Evolutionary conservation across 495 filamentous ascomycete species (phyloP).

Genomic region (Hypoxylon intermedium): DNA sequence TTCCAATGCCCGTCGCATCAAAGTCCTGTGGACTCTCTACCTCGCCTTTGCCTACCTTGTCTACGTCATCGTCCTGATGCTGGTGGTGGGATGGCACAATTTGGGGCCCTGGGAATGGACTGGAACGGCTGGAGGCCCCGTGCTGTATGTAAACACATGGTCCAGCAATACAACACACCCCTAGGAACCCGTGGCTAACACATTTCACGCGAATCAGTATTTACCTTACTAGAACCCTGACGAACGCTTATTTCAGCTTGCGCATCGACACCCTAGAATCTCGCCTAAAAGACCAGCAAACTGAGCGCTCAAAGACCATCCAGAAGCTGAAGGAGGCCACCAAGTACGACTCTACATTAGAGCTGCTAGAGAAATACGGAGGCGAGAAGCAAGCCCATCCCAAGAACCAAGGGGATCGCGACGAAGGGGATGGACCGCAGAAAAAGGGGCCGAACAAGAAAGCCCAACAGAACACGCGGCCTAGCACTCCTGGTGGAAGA

Average conservation of each 20-base stretch:
- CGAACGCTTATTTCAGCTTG: conserved; percentile 78
- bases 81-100: conserved; percentile 86
- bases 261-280: conserved; percentile 71
- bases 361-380: conserved; percentile 93
- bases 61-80: conserved; percentile 75
- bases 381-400: conserved; percentile 55
- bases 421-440: conserved; percentile 13
- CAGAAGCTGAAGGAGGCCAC: conserved; percentile 93
- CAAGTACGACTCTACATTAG: conserved; percentile 92
- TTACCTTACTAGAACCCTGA: conserved; percentile 65
- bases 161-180: too few relatives aligned
- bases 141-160: conserved; percentile 62
- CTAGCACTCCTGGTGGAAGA: conserved; percentile 45
- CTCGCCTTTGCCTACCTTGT: conserved; percentile 88
- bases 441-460: conserved; percentile 28
- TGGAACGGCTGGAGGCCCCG: conserved; percentile 77
- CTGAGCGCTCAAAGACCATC: conserved; percentile 83
- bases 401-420: conserved; percentile 45
- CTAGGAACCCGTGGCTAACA: too few relatives aligned
- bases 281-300: conserved; percentile 74
- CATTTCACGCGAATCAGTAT: conserved; percentile 58
- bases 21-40: conserved; percentile 88
- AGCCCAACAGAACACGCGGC: conserved; percentile 27
- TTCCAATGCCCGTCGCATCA: conserved; percentile 75
- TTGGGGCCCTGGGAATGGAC: conserved; percentile 78